Evolutionary conservation across 768 basidiomycete species (phyloP).

Genomic region (Boletales sp.): DNA sequence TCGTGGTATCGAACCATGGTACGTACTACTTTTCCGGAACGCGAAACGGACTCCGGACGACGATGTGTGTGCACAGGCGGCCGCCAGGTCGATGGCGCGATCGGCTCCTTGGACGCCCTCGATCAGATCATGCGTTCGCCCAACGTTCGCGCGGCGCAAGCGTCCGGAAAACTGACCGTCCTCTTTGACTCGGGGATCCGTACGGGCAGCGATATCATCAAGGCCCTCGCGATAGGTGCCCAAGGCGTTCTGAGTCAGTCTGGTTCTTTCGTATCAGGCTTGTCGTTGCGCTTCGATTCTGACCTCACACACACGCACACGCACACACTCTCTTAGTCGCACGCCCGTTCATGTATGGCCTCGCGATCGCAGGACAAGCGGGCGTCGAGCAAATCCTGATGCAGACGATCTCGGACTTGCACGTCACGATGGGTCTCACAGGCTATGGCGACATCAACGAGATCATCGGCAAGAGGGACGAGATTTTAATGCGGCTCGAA

Average conservation of each 20-base stretch:
- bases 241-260: slow-evolving; percentile 71
- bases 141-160: slow-evolving; percentile 55
- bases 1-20: slow-evolving; percentile 46
- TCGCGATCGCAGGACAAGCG: slow-evolving; percentile 63
- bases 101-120: slow-evolving; percentile 71
- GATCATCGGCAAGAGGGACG: slow-evolving; percentile 51
- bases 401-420: slow-evolving; percentile 64
- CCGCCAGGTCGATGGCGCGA: slow-evolving; percentile 76
- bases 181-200: slow-evolving; percentile 74
- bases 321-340: slow-evolving; percentile 54
- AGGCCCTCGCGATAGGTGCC: slow-evolving; percentile 83
- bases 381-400: slow-evolving; percentile 75
- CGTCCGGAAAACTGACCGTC: slow-evolving; percentile 59
- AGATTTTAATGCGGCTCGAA: slow-evolving; percentile 19
- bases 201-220: slow-evolving; percentile 78
- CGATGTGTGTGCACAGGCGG: too few species aligned
- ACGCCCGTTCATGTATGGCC: slow-evolving; percentile 73
- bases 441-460: slow-evolving; percentile 60
- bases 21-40: too few species aligned
- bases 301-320: too few species aligned
- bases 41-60: too few species aligned
- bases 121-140: slow-evolving; percentile 63
- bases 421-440: slow-evolving; percentile 58
- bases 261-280: not conserved
- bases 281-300: not conserved